Conservation (phyloP, 192 early-diverging fungal species). For the Coemansia sp. region DNA sequence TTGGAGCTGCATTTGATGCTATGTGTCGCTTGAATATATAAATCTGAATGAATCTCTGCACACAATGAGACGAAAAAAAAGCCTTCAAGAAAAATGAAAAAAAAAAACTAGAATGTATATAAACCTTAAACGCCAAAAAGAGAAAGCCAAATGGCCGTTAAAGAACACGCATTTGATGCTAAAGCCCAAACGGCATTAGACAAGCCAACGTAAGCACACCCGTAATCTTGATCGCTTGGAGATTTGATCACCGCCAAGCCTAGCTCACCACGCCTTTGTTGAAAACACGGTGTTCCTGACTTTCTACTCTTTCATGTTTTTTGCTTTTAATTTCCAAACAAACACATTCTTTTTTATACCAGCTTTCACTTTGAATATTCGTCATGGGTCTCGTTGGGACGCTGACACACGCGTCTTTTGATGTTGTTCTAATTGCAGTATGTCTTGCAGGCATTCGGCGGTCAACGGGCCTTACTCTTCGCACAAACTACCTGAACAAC, state of each 20-base stretch:
- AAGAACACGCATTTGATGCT: too few relatives aligned
- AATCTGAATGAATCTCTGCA: background rate
- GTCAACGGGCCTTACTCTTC: constrained; percentile 44
- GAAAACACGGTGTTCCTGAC: too few relatives aligned
- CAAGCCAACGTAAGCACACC: constrained; percentile 8
- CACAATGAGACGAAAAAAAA: background rate
- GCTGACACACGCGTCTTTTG: constrained; percentile 41
- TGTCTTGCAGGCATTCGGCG: constrained; percentile 53
- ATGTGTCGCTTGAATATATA: constrained; percentile 2
- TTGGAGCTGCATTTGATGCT: constrained; percentile 24
- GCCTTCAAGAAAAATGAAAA: background rate
- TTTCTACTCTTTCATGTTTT: background rate
- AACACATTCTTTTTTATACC: background rate
- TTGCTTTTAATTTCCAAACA: background rate
- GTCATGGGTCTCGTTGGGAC: constrained; percentile 45
- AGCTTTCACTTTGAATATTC: background rate
- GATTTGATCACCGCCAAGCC: background rate
- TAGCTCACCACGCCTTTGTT: too few relatives aligned
- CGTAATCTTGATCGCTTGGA: constrained; percentile 13
- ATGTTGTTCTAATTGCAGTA: constrained; percentile 38
- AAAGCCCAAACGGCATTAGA: background rate
- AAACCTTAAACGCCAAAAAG: too few relatives aligned
- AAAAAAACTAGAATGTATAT: background rate
- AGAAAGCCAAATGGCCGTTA: too few relatives aligned
- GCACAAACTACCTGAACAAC: constrained; percentile 21